Evolutionary conservation across 2,329 filamentous ascomycete genomes (phyloP), one percentile per base, ranked within the genome.

Genomic region (Mariannaea elegans): DNA sequence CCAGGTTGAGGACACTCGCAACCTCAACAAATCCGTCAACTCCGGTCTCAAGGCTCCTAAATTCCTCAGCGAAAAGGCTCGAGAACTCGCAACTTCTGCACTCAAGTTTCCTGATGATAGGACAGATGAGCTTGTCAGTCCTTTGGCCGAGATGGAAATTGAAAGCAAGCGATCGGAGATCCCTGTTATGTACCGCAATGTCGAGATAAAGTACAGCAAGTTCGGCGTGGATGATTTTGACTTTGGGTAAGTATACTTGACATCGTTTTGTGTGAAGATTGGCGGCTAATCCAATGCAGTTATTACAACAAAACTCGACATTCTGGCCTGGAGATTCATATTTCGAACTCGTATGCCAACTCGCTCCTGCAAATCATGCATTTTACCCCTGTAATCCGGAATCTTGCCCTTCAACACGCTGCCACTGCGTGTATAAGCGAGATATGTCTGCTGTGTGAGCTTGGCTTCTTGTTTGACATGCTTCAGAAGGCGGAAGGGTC

Each of bases 171-270:
- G 92, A 64, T 87, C 90, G 38, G 93, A 97, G 56, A 90, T 95
- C 4, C 91, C 94, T 19, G 86, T 91, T 8, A 92, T 95, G 80
- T 99, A 99, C 75, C 89, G 91, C 65, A 94, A 93, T 70, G 91
- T 97, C 10, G 94, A 98, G 75, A 99, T 99, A 79, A 97, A 97
- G 75, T 99, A 98, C 80, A 97, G 94, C 82, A 96, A 93, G 73
- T 99, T 97, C 76, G 95, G 95, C 18, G 93, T 99, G n/a, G 94
- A 98, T 71, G 96, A 99, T 76, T 99, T 99, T 75, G 95, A 99
- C 76, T 99, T 99, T 77, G 90, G 91, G 88, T 92, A 10, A 38
- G 24, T 18, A n/a, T 23, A 58, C 63, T 46, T 10, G 12, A 14
- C 45, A 59, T 52, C 29, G 19, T 7, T 27, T 1, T 27, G 12